Evolutionary conservation across 2,329 filamentous ascomycete species (phyloP), one percentile per base, ranked within the genome.

Genomic region (Pseudovirgaria hyperparasitica): DNA sequence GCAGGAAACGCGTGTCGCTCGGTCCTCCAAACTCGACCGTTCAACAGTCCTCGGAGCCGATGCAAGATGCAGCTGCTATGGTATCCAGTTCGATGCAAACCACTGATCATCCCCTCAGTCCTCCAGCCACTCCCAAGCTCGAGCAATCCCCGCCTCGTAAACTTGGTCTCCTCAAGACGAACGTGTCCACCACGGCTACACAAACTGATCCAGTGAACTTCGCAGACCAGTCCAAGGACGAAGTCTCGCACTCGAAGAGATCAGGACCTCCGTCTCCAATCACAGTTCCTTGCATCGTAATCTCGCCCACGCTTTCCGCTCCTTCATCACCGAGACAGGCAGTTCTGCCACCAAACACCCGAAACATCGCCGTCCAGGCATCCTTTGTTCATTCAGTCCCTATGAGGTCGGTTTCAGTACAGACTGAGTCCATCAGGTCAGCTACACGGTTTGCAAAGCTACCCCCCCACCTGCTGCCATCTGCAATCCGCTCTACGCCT

Each of bases 401-500:
- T 11, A 61, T 62, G 38, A 60, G 57, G 21, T 76, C 66, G 30
- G 63, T 56, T 23, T 72, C 69, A 3, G 67, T 86, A 31, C 90
- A 98, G 59, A 98, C 90, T 0, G 86, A 96, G 40, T 81, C 82
- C 32, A 94, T 96, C 31, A 72, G 82, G 29, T 71, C 92, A 5
- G 86, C 92, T 46, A 72, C 73, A 56, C 72, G 85, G 34, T 60
- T 82, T 23, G 71, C 78, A 34, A 76, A 74, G 38, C 63, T 93
- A 15, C 82, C 84, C 9, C 61, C 72, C 2, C 80, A 90, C 45
- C 65, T 93, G 18, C 73, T 85, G 30, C 84, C 85, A 1, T 87
- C 82, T 1, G 65, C 76, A 11, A 79, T 92, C 34, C 58, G 58
- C n/a, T 67, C 66, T 27, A 55, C 63, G 30, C 60, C 63, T 19